Evolutionary conservation across 768 basidiomycete species (phyloP), one percentile per base, ranked within the genome.

Genomic region (Tylopilus felleus): DNA sequence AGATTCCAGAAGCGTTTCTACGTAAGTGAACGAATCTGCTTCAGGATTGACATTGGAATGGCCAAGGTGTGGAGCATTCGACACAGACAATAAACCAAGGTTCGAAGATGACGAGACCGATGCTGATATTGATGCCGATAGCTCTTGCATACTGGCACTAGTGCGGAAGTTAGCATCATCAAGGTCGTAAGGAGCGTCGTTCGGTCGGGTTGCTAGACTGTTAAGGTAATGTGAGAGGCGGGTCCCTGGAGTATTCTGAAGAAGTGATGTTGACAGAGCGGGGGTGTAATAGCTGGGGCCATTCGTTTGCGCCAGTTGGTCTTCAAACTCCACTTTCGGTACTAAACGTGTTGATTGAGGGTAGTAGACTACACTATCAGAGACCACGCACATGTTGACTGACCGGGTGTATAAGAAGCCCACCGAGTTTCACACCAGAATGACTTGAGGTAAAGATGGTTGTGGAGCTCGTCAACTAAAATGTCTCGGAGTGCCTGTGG

Each of bases 401-500:
- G 97, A 49, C 88, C 87, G 0, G 87, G 84, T 12, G 79, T 73
- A 67, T 97, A 98, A 1, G 89, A 73, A 17, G 83, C 77, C 97
- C 97, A 99, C 28, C 96, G 84, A 6, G 85, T 81, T 60, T 98
- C 96, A 65, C 92, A 94, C 85, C 94, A 97, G 69, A 93, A 96
- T 1, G 89, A 91, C 65, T 96, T 97, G 55, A 99, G 82, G 71
- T 97, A 99, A n/a, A 99, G 73, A 71, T 99, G 97, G 60, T 85
- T 92, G 65, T 98, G 95, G 13, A 99, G 78, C 65, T 99, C 97
- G 60, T 99, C 97, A 8, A 95, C 77, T 53, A 99, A 74, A 51
- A 98, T 97, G 59, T 98, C 97, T 43, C 90, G 80, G 41, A 99
- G 73, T 12, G 90, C 87, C 96, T 98, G 63, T 31, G 52, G 47